Conservation (phyloP, 2,329 filamentous ascomycete species). For the Cordyceps javanica region DNA sequence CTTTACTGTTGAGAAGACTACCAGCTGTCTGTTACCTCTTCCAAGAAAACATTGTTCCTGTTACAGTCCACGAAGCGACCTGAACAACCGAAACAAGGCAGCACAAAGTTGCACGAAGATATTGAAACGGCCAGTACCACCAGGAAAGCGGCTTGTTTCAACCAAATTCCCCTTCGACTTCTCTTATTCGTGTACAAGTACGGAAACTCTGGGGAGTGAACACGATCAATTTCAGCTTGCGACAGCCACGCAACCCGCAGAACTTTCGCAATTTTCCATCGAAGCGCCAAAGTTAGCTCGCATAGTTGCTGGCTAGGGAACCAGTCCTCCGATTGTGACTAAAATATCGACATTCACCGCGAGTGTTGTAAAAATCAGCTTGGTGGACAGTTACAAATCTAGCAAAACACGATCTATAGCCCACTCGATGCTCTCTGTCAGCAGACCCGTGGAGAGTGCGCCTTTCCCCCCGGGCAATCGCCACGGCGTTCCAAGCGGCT, state of each 20-base stretch:
- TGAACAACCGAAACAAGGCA: constrained; percentile 9
- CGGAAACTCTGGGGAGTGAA: not conserved
- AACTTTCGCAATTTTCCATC: not conserved
- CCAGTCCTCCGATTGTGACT: not conserved
- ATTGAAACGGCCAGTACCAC: constrained; percentile 7
- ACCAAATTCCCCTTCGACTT: not conserved
- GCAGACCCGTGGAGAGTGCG: constrained; percentile 13
- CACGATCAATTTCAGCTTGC: not conserved
- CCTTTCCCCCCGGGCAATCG: constrained; percentile 13
- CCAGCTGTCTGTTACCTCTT: not conserved
- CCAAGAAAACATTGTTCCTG: not conserved
- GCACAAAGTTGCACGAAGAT: constrained; percentile 5
- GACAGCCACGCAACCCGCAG: not conserved
- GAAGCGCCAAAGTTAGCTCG: not conserved
- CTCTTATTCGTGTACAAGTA: not conserved
- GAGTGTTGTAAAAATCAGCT: not conserved
- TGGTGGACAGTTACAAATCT: not conserved
- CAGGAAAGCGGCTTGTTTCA: constrained; percentile 1
- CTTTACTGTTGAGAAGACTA: not conserved
- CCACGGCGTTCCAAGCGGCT: constrained; percentile 43
- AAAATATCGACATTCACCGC: not conserved
- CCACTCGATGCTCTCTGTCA: constrained; percentile 12
- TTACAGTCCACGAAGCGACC: constrained; percentile 5
- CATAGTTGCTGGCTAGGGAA: not conserved
- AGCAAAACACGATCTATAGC: not conserved